These are phyloP conservation scores for Pulveroboletus ravenelii DNA, from an alignment of 768 basidiomycete species.

Conservation along the genomic window DNA sequence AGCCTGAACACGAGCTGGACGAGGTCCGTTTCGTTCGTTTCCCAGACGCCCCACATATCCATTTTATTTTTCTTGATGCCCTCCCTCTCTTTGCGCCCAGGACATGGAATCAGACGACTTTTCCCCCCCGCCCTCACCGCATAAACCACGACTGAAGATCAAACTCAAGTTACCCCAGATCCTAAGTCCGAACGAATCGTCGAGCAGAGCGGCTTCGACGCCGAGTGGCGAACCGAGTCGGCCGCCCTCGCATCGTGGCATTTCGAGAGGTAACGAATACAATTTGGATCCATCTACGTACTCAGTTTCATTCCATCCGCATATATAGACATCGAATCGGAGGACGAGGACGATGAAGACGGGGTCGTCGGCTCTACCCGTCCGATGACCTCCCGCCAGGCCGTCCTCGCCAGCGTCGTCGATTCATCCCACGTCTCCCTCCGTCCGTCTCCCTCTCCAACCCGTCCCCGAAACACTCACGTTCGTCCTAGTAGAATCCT, in stretches of 20 bases:
- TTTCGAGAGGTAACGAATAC: conserved; percentile 18
- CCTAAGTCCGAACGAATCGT: conserved; percentile 31
- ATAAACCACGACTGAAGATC: conserved; percentile 52
- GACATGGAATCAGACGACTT: conserved; percentile 34
- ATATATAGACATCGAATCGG: background rate
- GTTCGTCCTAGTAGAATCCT: background rate
- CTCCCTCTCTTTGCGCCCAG: conserved; percentile 3
- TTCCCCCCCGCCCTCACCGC: conserved; percentile 29
- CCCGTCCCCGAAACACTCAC: too few relatives aligned
- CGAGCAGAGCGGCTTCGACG: conserved; percentile 26
- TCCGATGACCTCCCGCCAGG: conserved; percentile 1
- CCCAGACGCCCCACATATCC: too few relatives aligned
- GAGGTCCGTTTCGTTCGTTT: conserved; percentile 1
- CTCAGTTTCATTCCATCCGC: background rate
- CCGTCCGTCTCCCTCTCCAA: background rate
- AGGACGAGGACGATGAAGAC: background rate
- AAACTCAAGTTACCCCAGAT: conserved; percentile 51
- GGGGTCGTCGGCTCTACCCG: background rate
- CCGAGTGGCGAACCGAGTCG: conserved; percentile 23
- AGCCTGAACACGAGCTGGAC: conserved; percentile 11
- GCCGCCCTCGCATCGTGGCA: conserved; percentile 22
- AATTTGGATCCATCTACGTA: too few relatives aligned
- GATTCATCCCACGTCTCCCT: background rate
- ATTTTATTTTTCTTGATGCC: too few relatives aligned
- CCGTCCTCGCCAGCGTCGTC: background rate